Percentiles rank a stretch among this genome's conserved stretches.
These are phyloP conservation scores for Myrmaecium sp. DNA, from an alignment of 2,329 filamentous ascomycete genomes.

Conservation along the genomic window DNA sequence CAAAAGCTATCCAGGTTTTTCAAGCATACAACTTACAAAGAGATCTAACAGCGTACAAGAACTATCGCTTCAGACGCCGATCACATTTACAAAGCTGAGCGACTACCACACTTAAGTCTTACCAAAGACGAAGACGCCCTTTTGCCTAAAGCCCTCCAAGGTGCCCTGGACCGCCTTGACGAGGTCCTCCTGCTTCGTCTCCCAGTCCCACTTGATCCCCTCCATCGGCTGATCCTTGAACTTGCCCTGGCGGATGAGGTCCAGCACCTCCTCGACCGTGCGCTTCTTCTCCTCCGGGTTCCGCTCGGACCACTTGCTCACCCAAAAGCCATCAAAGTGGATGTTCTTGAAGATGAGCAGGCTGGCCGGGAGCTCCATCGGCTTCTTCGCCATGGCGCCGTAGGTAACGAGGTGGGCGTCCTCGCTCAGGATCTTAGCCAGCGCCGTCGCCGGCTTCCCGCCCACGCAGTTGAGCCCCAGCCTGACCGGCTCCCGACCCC, in stretches of 20 bases:
- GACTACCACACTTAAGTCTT: constrained; percentile 11
- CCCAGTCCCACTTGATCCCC: constrained; percentile 67
- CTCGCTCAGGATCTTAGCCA: constrained; percentile 54
- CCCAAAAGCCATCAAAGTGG: constrained; percentile 84
- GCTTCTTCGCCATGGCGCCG: constrained; percentile 85
- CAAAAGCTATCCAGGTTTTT: no score
- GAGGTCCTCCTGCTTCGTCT: constrained; percentile 54
- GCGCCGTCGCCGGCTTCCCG: constrained; percentile 61
- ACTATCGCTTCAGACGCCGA: no score
- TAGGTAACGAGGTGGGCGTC: constrained; percentile 76
- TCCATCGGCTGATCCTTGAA: constrained; percentile 76
- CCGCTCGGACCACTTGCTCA: constrained; percentile 70
- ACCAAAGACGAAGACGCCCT: constrained; percentile 76
- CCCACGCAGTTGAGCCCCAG: constrained; percentile 89
- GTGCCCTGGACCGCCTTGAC: constrained; percentile 65
- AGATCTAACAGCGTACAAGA: no score
- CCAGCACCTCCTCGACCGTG: constrained; percentile 73
- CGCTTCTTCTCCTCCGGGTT: constrained; percentile 56
- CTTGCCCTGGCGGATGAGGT: constrained; percentile 54
- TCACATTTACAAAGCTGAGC: neutral
- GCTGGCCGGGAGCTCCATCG: constrained; percentile 62
- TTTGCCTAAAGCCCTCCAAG: constrained; percentile 66
- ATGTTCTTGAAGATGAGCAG: constrained; percentile 89
- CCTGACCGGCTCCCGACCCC: constrained; percentile 53
- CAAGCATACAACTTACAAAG: no score